Evolutionary conservation across 2,329 filamentous ascomycete species (phyloP), one percentile per base, ranked within the genome.

Genomic region (Calonectria hawksworthii): DNA sequence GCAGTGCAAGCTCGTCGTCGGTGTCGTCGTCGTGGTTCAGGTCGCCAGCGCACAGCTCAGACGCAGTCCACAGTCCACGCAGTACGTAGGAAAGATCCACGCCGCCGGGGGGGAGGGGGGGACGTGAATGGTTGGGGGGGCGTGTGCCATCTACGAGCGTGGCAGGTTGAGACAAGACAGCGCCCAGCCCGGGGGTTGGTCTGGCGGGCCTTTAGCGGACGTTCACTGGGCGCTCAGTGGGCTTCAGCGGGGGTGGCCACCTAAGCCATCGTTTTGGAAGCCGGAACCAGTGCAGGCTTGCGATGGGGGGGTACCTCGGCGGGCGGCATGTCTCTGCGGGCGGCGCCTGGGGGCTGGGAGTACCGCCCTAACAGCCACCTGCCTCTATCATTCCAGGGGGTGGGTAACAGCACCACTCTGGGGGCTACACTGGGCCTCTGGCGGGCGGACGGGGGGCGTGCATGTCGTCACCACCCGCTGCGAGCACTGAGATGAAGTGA

Each of bases 51-150:
- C 75, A 80, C 80, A 64, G 44, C 68, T 47, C 61, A 61, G 4
- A 61, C 56, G 56, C 52, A 59, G 52, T 41, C 32, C 32, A 72
- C 52, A 59, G 52, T 41, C 32, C 32, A 72, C 77, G 75, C 75
- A 67, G 50, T 47, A 77, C 70, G 73, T 69, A 78, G 78, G 74
- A 79, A 75, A 76, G 75, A 74, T 81, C 75, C 74, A 77, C 74
- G 74, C 76, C 69, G 68, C 75, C 75, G 76, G 64, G 77, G 68
- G 73, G 64, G 77, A 68, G 73, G 38, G 41, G 67, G 64, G 70
- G 77, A 80, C 76, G 79, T 80, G 79, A 78, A 79, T 75, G 76
- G 79, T 66, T 52, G 30, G 79, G 77, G 64, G 65, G 70, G 77
- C 74, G 79, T 80, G 79, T 78, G 77, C 73, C 73, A 79, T 68